phyloP scores from a whole-genome alignment of 805 yeast species.

The Millerozyma acaciae region DNA sequence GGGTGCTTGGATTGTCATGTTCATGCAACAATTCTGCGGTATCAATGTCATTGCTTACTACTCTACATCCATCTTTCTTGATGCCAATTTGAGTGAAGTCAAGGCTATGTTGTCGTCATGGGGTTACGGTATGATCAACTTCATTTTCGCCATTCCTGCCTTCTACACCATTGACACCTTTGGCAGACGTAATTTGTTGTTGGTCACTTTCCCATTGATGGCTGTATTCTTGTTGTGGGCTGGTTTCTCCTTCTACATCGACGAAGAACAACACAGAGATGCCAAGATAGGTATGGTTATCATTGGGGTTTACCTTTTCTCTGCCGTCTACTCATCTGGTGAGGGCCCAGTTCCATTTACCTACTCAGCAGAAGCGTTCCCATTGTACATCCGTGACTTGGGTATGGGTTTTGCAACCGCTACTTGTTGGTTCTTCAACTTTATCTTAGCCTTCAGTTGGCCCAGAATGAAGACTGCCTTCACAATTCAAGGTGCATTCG shows the following conservation, averaged over 20 bases:
- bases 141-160: slow-evolving; percentile 79
- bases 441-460: slow-evolving; percentile 72
- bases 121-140: slow-evolving; percentile 83
- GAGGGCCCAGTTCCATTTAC: slow-evolving; percentile 91
- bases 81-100: slow-evolving; percentile 60
- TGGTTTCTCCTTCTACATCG: slow-evolving; percentile 72
- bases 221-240: slow-evolving; percentile 55
- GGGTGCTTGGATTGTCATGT: slow-evolving; percentile 79
- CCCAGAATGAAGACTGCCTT: slow-evolving; percentile 65
- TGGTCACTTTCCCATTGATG: slow-evolving; percentile 63
- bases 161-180: slow-evolving; percentile 72
- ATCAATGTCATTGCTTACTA: slow-evolving; percentile 85
- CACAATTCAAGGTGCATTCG: slow-evolving; percentile 81
- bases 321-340: slow-evolving; percentile 75
- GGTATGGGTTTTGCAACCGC: slow-evolving; percentile 81
- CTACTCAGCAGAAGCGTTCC: slow-evolving; percentile 79
- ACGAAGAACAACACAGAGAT: slow-evolving; percentile 12
- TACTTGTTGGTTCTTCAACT: slow-evolving; percentile 71
- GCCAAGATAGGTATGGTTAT: slow-evolving; percentile 58
- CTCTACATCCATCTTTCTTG: slow-evolving; percentile 69
- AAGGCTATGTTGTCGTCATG: slow-evolving; percentile 73
- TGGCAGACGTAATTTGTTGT: slow-evolving; percentile 64
- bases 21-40: slow-evolving; percentile 91
- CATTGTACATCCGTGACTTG: slow-evolving; percentile 71
- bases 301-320: slow-evolving; percentile 69